Evolutionary conservation across 441 rosid species (phyloP).

Genomic region (Erysimum pusillum): DNA sequence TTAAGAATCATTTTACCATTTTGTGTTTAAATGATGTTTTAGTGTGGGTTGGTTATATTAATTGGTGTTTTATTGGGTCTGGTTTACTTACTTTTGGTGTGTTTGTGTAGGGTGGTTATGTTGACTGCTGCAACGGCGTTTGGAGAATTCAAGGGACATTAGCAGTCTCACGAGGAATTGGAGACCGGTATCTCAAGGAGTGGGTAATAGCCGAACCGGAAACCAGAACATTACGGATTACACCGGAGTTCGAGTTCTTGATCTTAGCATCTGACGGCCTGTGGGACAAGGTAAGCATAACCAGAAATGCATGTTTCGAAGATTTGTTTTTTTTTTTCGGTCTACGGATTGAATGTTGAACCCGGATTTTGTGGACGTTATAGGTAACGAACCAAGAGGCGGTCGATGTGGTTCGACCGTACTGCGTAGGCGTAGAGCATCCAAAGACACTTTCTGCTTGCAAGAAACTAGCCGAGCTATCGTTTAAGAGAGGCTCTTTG

Average conservation of each 20-base stretch:
- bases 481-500: slow-evolving; percentile 68
- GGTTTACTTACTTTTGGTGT: slow-evolving; percentile 19
- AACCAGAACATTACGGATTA: slow-evolving; percentile 58
- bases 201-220: slow-evolving; percentile 94
- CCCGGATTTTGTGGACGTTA: neutral
- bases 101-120: slow-evolving; percentile 83
- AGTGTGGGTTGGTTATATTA: slow-evolving; percentile 22
- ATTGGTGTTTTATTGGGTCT: slow-evolving; percentile 6
- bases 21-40: slow-evolving; percentile 11
- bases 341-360: slow-evolving; percentile 22
- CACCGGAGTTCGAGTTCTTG: slow-evolving; percentile 74
- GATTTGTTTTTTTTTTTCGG: neutral
- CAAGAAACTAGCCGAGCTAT: slow-evolving; percentile 76
- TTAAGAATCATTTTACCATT: slow-evolving; percentile 19
- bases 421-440: slow-evolving; percentile 51
- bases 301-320: neutral
- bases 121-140: slow-evolving; percentile 70
- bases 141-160: slow-evolving; percentile 94
- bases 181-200: slow-evolving; percentile 72
- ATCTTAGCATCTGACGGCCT: slow-evolving; percentile 94
- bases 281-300: slow-evolving; percentile 82
- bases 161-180: slow-evolving; percentile 89
- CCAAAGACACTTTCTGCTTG: slow-evolving; percentile 66
- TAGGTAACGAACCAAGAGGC: slow-evolving; percentile 96
- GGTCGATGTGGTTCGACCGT: slow-evolving; percentile 70